phyloP scores from a whole-genome alignment of 306 rosid genomes.

The Chamaecrista fasciculata region DNA sequence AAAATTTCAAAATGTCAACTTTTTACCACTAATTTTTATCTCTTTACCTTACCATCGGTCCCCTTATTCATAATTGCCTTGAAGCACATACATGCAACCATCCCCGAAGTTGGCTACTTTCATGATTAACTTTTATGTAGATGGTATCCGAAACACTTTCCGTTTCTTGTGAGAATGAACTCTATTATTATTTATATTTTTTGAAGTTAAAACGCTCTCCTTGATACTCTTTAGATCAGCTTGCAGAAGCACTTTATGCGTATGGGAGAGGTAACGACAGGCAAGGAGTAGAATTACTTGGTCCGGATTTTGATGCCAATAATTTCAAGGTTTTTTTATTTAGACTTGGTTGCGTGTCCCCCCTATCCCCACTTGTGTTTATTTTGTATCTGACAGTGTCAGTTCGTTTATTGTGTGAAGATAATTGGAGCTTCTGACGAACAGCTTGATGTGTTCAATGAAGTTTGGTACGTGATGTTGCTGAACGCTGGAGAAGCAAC shows the following conservation, averaged over 20 bases:
- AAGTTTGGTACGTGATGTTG: conserved; percentile 73
- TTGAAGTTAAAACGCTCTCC: not conserved
- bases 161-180: not conserved
- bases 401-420: conserved; percentile 36
- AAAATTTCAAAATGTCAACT: too few relatives aligned
- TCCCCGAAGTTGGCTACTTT: conserved; percentile 8
- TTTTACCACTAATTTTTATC: too few relatives aligned
- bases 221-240: conserved; percentile 44
- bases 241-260: conserved; percentile 80
- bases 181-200: not conserved
- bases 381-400: not conserved
- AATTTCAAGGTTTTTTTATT: conserved; percentile 57
- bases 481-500: conserved; percentile 54
- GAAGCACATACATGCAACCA: conserved; percentile 1
- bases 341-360: not conserved
- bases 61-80: not conserved
- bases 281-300: conserved; percentile 64
- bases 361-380: not conserved
- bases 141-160: not conserved
- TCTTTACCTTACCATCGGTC: not conserved
- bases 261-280: conserved; percentile 65
- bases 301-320: conserved; percentile 65
- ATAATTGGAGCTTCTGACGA: conserved; percentile 84
- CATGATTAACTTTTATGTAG: not conserved
- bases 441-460: conserved; percentile 82